Evolutionary conservation across 2,329 filamentous ascomycete genomes (phyloP).

Genomic region (Coniochaeta hoffmannii): DNA sequence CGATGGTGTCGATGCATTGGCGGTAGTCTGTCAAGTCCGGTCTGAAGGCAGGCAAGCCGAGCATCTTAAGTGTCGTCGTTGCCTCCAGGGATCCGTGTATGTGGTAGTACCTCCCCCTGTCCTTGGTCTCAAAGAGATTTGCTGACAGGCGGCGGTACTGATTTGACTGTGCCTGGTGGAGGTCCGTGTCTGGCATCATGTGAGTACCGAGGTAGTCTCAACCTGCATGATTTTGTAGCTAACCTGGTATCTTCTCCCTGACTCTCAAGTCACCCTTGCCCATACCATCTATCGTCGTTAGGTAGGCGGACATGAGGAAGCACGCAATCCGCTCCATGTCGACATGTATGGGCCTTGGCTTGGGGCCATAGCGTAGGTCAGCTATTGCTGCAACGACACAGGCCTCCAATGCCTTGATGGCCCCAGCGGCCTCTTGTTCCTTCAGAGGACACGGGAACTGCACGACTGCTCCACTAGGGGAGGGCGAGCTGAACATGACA

Average conservation of each 20-base stretch:
- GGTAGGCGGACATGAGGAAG: slow-evolving; percentile 51
- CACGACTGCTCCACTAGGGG: slow-evolving; percentile 20
- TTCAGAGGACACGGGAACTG: slow-evolving; percentile 33
- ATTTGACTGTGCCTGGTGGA: slow-evolving; percentile 62
- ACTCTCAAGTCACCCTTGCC: slow-evolving; percentile 38
- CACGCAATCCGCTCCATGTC: slow-evolving; percentile 45
- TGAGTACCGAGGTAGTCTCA: not conserved
- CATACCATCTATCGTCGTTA: slow-evolving; percentile 47
- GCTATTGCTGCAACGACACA: slow-evolving; percentile 53
- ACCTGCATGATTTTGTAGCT: not conserved
- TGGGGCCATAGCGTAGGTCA: slow-evolving; percentile 41
- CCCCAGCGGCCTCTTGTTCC: slow-evolving; percentile 30
- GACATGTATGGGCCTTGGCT: slow-evolving; percentile 35
- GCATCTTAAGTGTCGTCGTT: slow-evolving; percentile 60
- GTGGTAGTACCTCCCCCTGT: slow-evolving; percentile 62
- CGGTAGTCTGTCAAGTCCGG: slow-evolving; percentile 55
- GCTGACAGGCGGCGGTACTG: slow-evolving; percentile 66
- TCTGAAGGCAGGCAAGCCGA: slow-evolving; percentile 55
- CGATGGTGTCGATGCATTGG: slow-evolving; percentile 51
- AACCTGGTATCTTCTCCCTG: slow-evolving; percentile 29
- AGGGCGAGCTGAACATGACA: slow-evolving; percentile 21
- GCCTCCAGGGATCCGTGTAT: slow-evolving; percentile 70
- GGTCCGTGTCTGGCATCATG: slow-evolving; percentile 54
- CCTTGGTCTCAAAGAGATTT: slow-evolving; percentile 62
- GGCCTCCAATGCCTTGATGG: slow-evolving; percentile 53